Base-by-base conservation (phyloP, 1,139 yeast genomes). In the Nadsonia starkeyi-henricii region DNA sequence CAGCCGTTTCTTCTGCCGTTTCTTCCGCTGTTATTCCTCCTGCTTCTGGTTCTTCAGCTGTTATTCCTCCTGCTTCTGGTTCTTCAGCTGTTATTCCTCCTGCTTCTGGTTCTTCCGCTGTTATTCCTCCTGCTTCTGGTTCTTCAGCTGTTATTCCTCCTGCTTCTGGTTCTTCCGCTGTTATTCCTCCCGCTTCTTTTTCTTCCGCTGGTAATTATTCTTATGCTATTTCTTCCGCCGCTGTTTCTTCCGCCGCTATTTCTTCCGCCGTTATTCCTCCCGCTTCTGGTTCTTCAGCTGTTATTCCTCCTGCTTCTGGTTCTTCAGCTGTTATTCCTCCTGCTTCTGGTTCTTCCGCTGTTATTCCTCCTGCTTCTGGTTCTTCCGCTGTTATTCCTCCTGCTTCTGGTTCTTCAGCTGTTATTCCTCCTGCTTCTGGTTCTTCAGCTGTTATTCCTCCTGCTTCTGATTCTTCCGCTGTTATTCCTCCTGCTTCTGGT, bases 81-180 rank as follows among this genome's bases (percentile, higher is more conserved):
- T 43, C 47, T 41, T 43, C 51, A 13, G 18, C 52, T n/a, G 26
- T 53, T 21, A n/a, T 13, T 13, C 15, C n/a, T 12, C 12, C 12
- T 12, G 13, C 53, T 39, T 45, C 53, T 13, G 46, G 17, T 17
- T 46, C 52, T 20, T 42, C 54, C 20, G 42, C 49, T 17, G 36
- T 51, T 21, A 42, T 58, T 13, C 37, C 57, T 21, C 26, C 55
- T 26, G 45, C 55, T 43, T 41, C 50, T 17, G 43, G 51, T n/a
- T 43, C 52, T 3, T 33, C 54, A 18, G 33, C 49, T 21, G 19
- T 48, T 23, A 17, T 47, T 30, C 18, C 58, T 21, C 44, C 56
- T n/a, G 28, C 55, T 20, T 42, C 43, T 20, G 20, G 48, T n/a
- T 42, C 54, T 45, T 43, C 46, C 36, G 45, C 41, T 41, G 47